Percentiles rank a stretch among this genome's conserved stretches.
These are phyloP conservation scores for Leptographium galeiforme DNA, from an alignment of 2,329 filamentous ascomycete species.

Conservation along the genomic window DNA sequence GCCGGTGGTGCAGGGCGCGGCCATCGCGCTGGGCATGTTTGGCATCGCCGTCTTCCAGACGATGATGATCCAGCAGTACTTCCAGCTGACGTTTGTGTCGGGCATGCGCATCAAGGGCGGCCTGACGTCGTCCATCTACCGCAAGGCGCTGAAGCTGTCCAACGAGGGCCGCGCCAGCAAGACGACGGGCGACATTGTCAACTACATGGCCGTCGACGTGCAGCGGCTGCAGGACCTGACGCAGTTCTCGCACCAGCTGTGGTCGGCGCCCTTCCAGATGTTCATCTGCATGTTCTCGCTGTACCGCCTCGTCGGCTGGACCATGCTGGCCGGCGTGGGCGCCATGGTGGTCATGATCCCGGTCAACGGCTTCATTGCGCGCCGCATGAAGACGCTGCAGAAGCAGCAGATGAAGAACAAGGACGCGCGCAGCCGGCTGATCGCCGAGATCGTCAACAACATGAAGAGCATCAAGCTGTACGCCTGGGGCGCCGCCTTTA, in stretches of 20 bases:
- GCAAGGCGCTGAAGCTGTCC: conserved; percentile 77
- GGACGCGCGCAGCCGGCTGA: conserved; percentile 79
- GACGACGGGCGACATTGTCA: conserved; percentile 94
- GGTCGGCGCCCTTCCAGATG: conserved; percentile 97
- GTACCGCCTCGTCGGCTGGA: conserved; percentile 86
- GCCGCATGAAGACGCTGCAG: conserved; percentile 86
- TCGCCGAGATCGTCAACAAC: conserved; percentile 97
- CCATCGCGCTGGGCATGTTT: conserved; percentile 90
- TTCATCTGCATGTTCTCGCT: conserved; percentile 88
- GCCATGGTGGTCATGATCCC: conserved; percentile 98
- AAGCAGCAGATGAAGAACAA: conserved; percentile 99
- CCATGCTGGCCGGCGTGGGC: conserved; percentile 88
- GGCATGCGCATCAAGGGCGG: conserved; percentile 95
- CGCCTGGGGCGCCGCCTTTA: conserved; percentile 93
- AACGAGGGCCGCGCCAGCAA: conserved; percentile 85
- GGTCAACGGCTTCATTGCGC: conserved; percentile 81
- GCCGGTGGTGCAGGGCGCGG: conserved; percentile 69
- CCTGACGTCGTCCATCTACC: conserved; percentile 80
- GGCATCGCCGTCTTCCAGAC: conserved; percentile 75
- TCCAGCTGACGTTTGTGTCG: conserved; percentile 85
- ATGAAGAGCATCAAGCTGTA: conserved; percentile 99
- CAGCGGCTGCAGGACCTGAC: conserved; percentile 89
- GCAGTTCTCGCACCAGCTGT: conserved; percentile 88
- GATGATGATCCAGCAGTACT: conserved; percentile 88
- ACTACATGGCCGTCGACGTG: conserved; percentile 97